Evolutionary conservation across 2,329 filamentous ascomycete genomes (phyloP).

Genomic region (Pseudogymnoascus sp.): DNA sequence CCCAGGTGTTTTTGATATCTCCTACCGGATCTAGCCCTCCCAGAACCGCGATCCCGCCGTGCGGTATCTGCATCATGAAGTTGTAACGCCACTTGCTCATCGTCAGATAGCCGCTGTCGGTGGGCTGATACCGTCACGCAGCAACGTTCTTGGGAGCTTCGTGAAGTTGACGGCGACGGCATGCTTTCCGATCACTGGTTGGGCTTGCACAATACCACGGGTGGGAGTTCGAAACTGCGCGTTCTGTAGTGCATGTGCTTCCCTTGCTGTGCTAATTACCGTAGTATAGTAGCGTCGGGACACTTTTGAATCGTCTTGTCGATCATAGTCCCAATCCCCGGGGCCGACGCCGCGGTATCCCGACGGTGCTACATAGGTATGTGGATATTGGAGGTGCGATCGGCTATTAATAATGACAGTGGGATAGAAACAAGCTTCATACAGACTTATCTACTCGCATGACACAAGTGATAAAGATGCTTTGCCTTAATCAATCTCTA

Average conservation of each 20-base stretch:
- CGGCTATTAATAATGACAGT: not conserved
- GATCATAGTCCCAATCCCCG: too few relatives aligned
- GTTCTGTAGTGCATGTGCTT: not conserved
- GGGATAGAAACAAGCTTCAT: not conserved
- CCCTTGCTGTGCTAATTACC: conserved; percentile 22
- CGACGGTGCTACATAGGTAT: too few relatives aligned
- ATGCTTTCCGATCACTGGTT: not conserved
- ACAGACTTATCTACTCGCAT: not conserved
- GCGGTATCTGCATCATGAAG: not conserved
- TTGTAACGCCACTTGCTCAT: not conserved
- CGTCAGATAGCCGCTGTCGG: not conserved
- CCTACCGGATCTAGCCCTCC: not conserved
- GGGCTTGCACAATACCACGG: not conserved
- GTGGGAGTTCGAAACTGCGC: not conserved
- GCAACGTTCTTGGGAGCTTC: not conserved
- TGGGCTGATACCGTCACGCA: not conserved
- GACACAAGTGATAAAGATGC: not conserved
- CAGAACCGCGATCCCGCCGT: not conserved
- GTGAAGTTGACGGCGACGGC: not conserved
- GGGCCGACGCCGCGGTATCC: too few relatives aligned
- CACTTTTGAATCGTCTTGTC: conserved; percentile 23
- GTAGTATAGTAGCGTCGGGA: conserved; percentile 30
- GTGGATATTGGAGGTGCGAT: not conserved
- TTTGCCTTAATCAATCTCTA: not conserved
- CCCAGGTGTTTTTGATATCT: not conserved